phyloP scores from a whole-genome alignment of 495 filamentous ascomycete species.

The Coniosporium apollinis region DNA sequence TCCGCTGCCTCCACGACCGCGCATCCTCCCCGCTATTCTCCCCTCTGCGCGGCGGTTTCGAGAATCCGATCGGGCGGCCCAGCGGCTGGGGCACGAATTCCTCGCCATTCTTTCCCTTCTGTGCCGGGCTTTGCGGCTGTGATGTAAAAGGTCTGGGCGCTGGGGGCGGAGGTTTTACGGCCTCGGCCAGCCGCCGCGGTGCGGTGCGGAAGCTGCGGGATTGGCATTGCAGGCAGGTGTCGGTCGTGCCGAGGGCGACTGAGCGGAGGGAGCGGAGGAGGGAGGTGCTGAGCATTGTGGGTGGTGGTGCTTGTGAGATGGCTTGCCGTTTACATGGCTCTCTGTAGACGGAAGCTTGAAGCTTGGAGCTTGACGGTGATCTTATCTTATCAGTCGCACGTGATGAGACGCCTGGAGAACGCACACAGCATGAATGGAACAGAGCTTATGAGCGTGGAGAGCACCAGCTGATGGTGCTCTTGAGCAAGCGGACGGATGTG shows the following conservation, averaged over 20 bases:
- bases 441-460: no score
- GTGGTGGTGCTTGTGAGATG: no score
- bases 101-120: slow-evolving; percentile 34
- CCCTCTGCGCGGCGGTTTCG: slow-evolving; percentile 49
- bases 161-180: slow-evolving; percentile 10
- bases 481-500: no score
- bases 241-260: neutral
- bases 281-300: no score
- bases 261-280: slow-evolving; percentile 1
- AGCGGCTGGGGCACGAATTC: slow-evolving; percentile 52
- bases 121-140: slow-evolving; percentile 1
- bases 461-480: no score
- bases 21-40: slow-evolving; percentile 65
- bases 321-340: no score
- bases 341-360: no score
- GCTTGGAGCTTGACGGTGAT: no score
- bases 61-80: slow-evolving; percentile 64
- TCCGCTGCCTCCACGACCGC: slow-evolving; percentile 46
- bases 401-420: no score
- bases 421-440: no score
- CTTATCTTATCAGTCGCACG: no score
- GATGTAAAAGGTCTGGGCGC: slow-evolving; percentile 13
- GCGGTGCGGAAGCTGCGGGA: slow-evolving; percentile 31
- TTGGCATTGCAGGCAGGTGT: slow-evolving; percentile 29
- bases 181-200: slow-evolving; percentile 21